Evolutionary conservation across 805 yeast species (phyloP), one percentile per base, ranked within the genome.

Genomic region (Ogataea haglerorum): DNA sequence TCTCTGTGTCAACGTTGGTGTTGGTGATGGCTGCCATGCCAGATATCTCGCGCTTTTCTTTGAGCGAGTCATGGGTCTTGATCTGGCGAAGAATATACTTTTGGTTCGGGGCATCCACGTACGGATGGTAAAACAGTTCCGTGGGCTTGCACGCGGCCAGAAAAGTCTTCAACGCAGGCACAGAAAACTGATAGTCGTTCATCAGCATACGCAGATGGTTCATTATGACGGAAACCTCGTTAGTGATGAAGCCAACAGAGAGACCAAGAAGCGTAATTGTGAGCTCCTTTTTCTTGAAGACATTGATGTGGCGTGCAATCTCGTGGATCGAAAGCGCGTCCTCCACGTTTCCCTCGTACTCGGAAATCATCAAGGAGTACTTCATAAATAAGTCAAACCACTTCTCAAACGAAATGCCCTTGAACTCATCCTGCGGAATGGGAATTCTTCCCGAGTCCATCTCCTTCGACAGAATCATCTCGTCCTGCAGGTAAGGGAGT

Each of bases 361-460:
- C 73, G 0, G 88, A 80, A 36, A 84, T 71, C 17, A 80, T 71
- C 25, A 91, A 60, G 0, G 95, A 81, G 51, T 84, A 79, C 53
- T 82, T 84, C 76, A 89, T 82, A 53, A 89, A 86, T 6, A 91
- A 67, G 47, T 76, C 79, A 60, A 88, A 88, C 99, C 99, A 93
- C 26, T 74, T 74, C 27, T 83, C 85, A 58, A 85, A 85, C 3
- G 71, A 65, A 15, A 89, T 64, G 0, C 96, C 96, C 42, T 95
- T 70, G 54, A 84, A 85, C 52, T 75, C 81, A 1, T 69, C 68
- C 10, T 72, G 72, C 0, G 85, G 74, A 0, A 80, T 51, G 5
- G 53, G 43, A 17, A 40, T 45, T 33, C 45, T 38, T 27, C 47
- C 62, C 1, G 58, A 47, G 22, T 36, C 58, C 53, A 41, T 53